These are phyloP conservation scores for Beauveria brongniartii DNA, from an alignment of 2,329 filamentous ascomycete genomes.

Conservation along the genomic window DNA sequence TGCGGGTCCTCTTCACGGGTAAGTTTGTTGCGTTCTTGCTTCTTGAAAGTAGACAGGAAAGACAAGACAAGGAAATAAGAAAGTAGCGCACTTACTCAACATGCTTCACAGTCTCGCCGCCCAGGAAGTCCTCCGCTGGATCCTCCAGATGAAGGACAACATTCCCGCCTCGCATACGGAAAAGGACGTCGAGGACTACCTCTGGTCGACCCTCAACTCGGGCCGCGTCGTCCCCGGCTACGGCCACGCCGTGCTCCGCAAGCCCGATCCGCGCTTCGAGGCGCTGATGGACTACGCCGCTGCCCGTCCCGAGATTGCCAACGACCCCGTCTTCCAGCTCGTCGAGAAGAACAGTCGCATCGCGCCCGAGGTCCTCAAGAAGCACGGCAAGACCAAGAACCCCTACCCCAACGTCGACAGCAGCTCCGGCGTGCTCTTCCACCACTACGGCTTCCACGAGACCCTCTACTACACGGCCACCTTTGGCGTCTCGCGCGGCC, in stretches of 20 bases:
- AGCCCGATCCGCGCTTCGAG: slow-evolving; percentile 93
- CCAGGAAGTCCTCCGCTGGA: slow-evolving; percentile 95
- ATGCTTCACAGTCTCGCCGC: slow-evolving; percentile 60
- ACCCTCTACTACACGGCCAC: slow-evolving; percentile 86
- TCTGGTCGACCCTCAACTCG: slow-evolving; percentile 88
- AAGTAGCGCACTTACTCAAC: background rate
- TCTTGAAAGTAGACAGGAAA: background rate
- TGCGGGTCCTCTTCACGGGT: slow-evolving; percentile 67
- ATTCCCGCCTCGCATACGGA: slow-evolving; percentile 74
- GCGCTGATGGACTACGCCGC: slow-evolving; percentile 94
- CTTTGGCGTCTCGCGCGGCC: slow-evolving; percentile 59
- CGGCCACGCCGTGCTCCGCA: slow-evolving; percentile 90
- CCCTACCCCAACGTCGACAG: slow-evolving; percentile 96
- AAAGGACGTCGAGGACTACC: slow-evolving; percentile 76
- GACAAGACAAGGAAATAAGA: background rate
- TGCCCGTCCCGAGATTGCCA: slow-evolving; percentile 73
- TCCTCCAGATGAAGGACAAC: slow-evolving; percentile 85
- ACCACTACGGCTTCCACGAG: slow-evolving; percentile 97
- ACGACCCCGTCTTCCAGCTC: slow-evolving; percentile 85
- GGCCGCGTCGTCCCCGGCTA: slow-evolving; percentile 93
- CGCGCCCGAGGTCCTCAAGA: slow-evolving; percentile 78
- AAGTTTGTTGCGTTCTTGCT: slow-evolving; percentile 19
- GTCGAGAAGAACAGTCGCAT: slow-evolving; percentile 91
- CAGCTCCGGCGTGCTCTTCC: slow-evolving; percentile 87
- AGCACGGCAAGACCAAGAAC: slow-evolving; percentile 98